Evolutionary conservation across 345 rosid species (phyloP).

Genomic region (Populus simonii): DNA sequence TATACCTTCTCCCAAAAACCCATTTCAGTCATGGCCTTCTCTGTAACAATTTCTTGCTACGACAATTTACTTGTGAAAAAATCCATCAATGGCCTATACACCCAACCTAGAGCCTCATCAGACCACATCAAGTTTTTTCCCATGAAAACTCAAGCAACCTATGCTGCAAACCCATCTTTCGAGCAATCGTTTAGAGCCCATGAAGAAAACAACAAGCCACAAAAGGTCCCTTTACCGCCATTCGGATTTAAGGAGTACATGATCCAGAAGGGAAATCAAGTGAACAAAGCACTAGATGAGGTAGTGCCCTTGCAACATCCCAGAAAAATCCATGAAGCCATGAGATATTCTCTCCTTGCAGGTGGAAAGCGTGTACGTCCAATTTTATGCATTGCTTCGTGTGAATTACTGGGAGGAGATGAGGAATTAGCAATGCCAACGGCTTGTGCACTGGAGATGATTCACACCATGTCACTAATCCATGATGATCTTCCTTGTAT

Average conservation of each 20-base stretch:
- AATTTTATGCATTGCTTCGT: slow-evolving; percentile 54
- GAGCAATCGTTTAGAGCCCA: slow-evolving; percentile 8
- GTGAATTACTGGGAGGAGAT: slow-evolving; percentile 60
- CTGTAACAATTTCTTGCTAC: slow-evolving; percentile 8
- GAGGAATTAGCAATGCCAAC: slow-evolving; percentile 44
- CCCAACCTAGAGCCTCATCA: background rate
- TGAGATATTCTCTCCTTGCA: slow-evolving; percentile 66
- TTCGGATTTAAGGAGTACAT: slow-evolving; percentile 38
- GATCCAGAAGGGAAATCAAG: slow-evolving; percentile 25
- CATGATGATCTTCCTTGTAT: slow-evolving; percentile 75
- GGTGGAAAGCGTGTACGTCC: slow-evolving; percentile 73
- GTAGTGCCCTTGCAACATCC: slow-evolving; percentile 50
- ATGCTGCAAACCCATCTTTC: background rate
- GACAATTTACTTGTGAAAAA: slow-evolving; percentile 5
- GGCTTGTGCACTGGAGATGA: slow-evolving; percentile 76
- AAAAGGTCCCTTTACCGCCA: background rate
- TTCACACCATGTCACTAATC: slow-evolving; percentile 62
- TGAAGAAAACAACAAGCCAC: background rate
- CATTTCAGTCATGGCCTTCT: slow-evolving; percentile 21
- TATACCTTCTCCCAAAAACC: background rate
- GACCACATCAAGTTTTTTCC: background rate
- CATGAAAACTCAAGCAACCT: background rate
- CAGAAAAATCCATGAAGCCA: slow-evolving; percentile 51
- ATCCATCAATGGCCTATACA: slow-evolving; percentile 1
- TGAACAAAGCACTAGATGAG: slow-evolving; percentile 50